A percentile compares a stretch with the other conserved stretches of the same genome.
phyloP scores from a whole-genome alignment of 345 rosid species.

The Dovyalis caffra region DNA sequence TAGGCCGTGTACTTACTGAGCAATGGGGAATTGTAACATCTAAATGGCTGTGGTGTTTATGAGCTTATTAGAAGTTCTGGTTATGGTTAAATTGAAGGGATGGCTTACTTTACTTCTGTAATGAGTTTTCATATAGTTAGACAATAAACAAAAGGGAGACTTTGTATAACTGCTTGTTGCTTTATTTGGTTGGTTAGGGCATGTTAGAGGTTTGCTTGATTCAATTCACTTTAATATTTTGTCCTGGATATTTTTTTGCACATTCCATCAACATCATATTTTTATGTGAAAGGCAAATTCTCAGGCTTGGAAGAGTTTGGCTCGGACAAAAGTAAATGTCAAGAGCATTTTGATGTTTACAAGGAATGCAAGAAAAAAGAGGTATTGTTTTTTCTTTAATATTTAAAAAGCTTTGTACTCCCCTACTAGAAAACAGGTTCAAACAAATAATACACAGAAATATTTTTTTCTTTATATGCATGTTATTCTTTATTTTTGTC shows the following conservation, averaged over 20 bases:
- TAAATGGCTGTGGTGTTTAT: neutral
- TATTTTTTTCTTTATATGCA: neutral
- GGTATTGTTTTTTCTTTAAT: slow-evolving; percentile 31
- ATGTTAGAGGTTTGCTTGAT: neutral
- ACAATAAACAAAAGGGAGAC: neutral
- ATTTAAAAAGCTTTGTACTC: neutral
- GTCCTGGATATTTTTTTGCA: neutral
- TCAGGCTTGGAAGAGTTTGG: slow-evolving; percentile 86
- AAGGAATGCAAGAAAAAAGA: slow-evolving; percentile 97
- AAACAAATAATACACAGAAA: neutral
- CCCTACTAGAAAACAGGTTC: neutral
- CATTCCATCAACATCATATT: neutral
- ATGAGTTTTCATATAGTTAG: neutral
- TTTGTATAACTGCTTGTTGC: neutral
- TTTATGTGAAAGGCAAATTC: neutral
- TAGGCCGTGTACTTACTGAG: neutral
- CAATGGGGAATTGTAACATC: neutral
- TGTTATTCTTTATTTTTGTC: slow-evolving; percentile 11
- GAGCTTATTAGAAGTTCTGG: neutral
- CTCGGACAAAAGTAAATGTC: slow-evolving; percentile 89
- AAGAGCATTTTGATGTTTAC: slow-evolving; percentile 85
- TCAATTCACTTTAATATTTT: neutral
- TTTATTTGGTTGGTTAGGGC: neutral
- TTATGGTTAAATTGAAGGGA: neutral
- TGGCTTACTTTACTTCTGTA: too few relatives aligned